Base-by-base conservation (phyloP, 495 filamentous ascomycete genomes). In the Daldinia caldariorum region DNA sequence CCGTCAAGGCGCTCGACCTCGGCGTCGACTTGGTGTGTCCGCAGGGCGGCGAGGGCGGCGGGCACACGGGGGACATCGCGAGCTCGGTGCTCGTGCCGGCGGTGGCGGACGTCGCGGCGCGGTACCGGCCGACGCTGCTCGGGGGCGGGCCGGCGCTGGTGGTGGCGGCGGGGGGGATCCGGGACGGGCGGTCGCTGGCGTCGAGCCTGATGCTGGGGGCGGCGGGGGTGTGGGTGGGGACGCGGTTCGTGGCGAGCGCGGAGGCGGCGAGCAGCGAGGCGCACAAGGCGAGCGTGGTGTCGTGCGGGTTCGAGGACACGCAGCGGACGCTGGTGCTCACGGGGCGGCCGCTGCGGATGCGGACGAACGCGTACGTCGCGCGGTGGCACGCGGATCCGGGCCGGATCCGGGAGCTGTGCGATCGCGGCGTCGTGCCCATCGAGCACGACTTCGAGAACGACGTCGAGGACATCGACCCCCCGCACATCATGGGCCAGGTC, bases 401-500 rank as follows among this genome's bases (percentile, higher is more conserved):
- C 57, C 88, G 89, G 77, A 90, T 97, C 57, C 85, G 85, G 75
- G 82, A 85, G 76, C 81, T 97, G 83, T 92, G 89, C 50, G 86
- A 85, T 34, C 82, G 84, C 73, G 93, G 93, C 2, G 76, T 95
- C 32, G 90, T 95, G 68, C 93, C 93, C 0, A 80, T 96, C 73
- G 86, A 89, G 81, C 82, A 90, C 75, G 93, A 97, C 79, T 78
- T 97, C 77, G 91, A 94, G 49, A 80, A 86, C 45, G 91, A 90
- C 5, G 84, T 82, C 18, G 87, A 86, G 59, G 92, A 95, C 65
- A 80, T 95, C 39, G 92, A 97, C 74, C 82, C 89, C 61, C 93
- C 93, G 32, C 94, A 92, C 78, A 70, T 97, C 69, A 97, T 97
- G 93, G 93, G 93, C n/a, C 92, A 96, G 82, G 93, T 97, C 14